These are phyloP conservation scores for Periglandula ipomoeae DNA, from an alignment of 2,329 filamentous ascomycete species.

Conservation along the genomic window DNA sequence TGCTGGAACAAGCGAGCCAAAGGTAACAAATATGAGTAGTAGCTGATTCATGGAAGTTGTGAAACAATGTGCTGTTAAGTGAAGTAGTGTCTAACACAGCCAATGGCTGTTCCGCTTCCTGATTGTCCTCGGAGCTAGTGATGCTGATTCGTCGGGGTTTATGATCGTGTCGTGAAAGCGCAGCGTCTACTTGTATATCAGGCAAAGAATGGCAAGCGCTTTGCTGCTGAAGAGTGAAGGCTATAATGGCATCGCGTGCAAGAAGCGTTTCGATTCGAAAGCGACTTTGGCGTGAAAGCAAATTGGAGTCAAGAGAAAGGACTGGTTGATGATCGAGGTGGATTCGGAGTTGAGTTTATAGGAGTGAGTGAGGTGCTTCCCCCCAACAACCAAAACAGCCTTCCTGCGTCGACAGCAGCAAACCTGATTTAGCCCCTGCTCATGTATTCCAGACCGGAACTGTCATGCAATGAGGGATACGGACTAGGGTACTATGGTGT, in stretches of 20 bases:
- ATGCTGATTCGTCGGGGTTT: background rate
- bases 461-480: background rate
- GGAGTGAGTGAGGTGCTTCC: background rate
- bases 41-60: constrained; percentile 14
- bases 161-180: background rate
- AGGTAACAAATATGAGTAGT: constrained; percentile 13
- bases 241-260: background rate
- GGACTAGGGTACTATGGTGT: background rate
- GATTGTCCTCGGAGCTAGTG: background rate
- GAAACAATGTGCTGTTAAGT: background rate
- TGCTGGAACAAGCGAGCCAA: constrained; percentile 13
- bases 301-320: background rate
- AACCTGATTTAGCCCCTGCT: constrained; percentile 2
- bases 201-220: background rate
- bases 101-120: background rate
- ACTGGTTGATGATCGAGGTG: background rate
- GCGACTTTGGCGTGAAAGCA: background rate
- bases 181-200: background rate
- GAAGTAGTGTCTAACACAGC: background rate
- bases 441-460: background rate
- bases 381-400: background rate
- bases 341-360: background rate
- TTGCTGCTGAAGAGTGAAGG: background rate
- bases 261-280: background rate
- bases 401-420: background rate